Evolutionary conservation across 306 rosid species (phyloP).

Genomic region (Quillaja saponaria): DNA sequence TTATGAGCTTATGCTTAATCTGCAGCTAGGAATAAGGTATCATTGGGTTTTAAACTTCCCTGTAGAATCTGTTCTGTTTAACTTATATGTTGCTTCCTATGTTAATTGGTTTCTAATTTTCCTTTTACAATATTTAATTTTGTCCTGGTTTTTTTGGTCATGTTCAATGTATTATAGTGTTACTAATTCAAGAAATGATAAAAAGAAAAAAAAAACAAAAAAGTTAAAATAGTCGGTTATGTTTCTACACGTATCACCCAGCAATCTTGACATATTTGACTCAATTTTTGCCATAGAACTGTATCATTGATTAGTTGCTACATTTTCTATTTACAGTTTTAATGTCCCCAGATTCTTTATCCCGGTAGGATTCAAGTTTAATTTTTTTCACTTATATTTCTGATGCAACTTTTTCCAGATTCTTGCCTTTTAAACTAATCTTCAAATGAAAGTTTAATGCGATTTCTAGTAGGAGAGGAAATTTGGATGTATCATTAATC

Average conservation of each 20-base stretch:
- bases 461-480: no score
- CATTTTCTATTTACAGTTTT: no score
- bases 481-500: no score
- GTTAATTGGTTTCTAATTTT: not conserved
- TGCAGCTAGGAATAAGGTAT: slow-evolving; percentile 90
- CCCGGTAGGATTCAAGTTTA: no score
- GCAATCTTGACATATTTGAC: not conserved
- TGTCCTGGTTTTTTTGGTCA: not conserved
- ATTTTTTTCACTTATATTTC: no score
- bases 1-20: slow-evolving; percentile 87
- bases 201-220: not conserved
- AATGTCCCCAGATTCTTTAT: no score
- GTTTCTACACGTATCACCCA: not conserved
- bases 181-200: not conserved
- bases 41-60: not conserved
- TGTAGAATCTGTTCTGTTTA: slow-evolving; percentile 1
- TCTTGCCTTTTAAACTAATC: not conserved
- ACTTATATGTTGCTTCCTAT: not conserved
- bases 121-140: no score
- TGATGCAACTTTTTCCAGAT: not conserved
- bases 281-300: not conserved
- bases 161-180: slow-evolving; percentile 1
- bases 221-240: not conserved
- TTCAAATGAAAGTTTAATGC: no score
- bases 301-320: no score